Evolutionary conservation across 108 stramenopile genomes (phyloP), one percentile per base, ranked within the genome.

Genomic region (Aureococcus anophagefferens): DNA sequence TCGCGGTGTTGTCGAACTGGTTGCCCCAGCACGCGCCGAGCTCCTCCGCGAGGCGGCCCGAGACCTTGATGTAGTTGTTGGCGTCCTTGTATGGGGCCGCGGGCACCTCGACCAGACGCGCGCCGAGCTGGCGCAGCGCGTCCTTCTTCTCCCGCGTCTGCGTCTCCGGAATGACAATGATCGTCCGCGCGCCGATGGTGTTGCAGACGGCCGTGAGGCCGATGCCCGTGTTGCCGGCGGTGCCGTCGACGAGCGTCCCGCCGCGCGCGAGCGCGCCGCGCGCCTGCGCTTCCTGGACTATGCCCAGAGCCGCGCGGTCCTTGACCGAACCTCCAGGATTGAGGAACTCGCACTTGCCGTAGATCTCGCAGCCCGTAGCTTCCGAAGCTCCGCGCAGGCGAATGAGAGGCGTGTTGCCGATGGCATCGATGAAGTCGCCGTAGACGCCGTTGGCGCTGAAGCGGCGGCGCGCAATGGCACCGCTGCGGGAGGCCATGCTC

Each of bases 31-130:
- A 40, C 7, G 51, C 69, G 15, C 66, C 84, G 21, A 69, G 13
- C 16, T 31, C 32, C 46, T 46, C 37, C 45, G 84, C 81, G n/a
- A 66, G 36, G 45, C 84, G 81, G 40, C 78, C 79, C 67, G 83
- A 72, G 65, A 90, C 73, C 78, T 95, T 94, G 34, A 93, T 91
- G 76, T 95, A 98, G 79, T 96, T 92, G 25, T 91, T 83, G 0
- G 92, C 90, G 85, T 93, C 94, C 66, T 90, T 84, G 68, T 94
- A 96, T 30, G 89, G 73, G 16, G 91, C 91, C 31, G 86, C 92
- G 46, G 85, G 87, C 4, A 96, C 94, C 31, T 92, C 87, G 32
- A 83, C 73, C 14, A 95, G 91, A 5, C 88, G 79, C 15, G 92
- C 93, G 29, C 94, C 94, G 71, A 94, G 74, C 36, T 80, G 75